Evolutionary conservation across 805 yeast species (phyloP).

Genomic region (Starmera pachycereana): DNA sequence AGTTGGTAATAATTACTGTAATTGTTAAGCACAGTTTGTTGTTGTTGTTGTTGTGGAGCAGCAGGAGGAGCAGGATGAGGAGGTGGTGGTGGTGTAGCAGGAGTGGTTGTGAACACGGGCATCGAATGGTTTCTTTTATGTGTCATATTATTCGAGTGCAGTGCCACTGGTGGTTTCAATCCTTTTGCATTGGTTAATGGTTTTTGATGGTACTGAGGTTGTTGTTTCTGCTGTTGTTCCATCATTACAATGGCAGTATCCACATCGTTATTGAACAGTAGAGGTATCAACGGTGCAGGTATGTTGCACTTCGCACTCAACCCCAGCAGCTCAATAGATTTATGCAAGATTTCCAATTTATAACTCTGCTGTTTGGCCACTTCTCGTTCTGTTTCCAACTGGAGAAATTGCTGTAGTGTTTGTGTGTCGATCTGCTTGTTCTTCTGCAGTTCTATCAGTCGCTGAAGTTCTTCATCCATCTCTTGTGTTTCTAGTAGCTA

Average conservation of each 20-base stretch:
- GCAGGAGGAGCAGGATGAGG: too few species aligned
- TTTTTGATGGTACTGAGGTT: neutral
- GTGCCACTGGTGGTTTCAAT: constrained; percentile 56
- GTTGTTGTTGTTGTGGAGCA: neutral
- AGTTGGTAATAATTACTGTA: too few species aligned
- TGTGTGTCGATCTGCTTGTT: too few species aligned
- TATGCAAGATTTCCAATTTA: constrained; percentile 49
- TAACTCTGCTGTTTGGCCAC: constrained; percentile 73
- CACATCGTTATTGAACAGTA: constrained; percentile 36
- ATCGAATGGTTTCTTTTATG: constrained; percentile 32
- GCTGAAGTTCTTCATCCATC: constrained; percentile 4
- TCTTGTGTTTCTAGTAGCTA: too few species aligned
- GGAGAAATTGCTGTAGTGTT: too few species aligned
- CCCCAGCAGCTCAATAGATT: constrained; percentile 51
- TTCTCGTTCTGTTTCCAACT: constrained; percentile 48
- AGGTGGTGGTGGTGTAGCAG: constrained; percentile 7
- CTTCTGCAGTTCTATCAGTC: too few species aligned
- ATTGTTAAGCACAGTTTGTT: too few species aligned
- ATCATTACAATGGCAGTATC: constrained; percentile 11
- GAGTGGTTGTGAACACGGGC: constrained; percentile 27
- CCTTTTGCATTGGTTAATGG: constrained; percentile 16
- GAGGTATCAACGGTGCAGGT: constrained; percentile 55
- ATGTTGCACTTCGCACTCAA: constrained; percentile 50
- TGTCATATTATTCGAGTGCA: constrained; percentile 40
- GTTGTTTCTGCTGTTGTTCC: constrained; percentile 4